Evolutionary conservation across 2,329 filamentous ascomycete genomes (phyloP), one percentile per base, ranked within the genome.

Genomic region (Aaosphaeria pasadenensis): DNA sequence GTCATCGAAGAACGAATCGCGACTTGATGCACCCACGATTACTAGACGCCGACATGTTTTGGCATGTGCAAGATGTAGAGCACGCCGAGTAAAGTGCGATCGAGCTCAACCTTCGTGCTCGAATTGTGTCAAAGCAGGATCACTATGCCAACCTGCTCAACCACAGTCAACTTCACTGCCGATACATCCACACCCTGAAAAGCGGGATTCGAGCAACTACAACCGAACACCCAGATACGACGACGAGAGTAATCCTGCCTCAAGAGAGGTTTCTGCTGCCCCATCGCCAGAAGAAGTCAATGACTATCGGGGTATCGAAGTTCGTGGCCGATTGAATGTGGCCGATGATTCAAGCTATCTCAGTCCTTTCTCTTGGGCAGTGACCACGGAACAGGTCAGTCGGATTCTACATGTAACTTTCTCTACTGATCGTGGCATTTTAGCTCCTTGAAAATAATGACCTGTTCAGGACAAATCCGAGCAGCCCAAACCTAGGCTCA

Each of bases 51-150:
- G 57, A 46, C 49, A 52, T 48, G 54, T 58, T 24, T 41, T 57
- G 11, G 56, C 57, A 7, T 60, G 57, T 39, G 53, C 53, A 17
- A 55, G 57, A 49, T 60, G 57, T 36, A 54, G 57, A 53, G 56
- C 56, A 5, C 48, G 57, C 46, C 44, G 57, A 31, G 57, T 60
- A 7, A 57, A 57, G 47, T 60, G 57, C 39, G 56, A 60, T 44
- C 48, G 57, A 29, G 56, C 51, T 7, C 54, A 57, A 45, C 57
- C 57, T n/a, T 44, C 56, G 38, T 60, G 57, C 40, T 55, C 56
- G 6, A 60, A 59, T 43, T 60, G 57, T 38, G 39, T 45, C 17
- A 60, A 60, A 44, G 50, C 50, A 11, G 56, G 57, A 17, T 51
- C 54, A 11, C 36, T 55, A 9, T 60, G 57, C 44, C 52, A 54